These are phyloP conservation scores for Sanghuangporus sanghuang DNA, from an alignment of 1,284 basidiomycete species.

Conservation along the genomic window DNA sequence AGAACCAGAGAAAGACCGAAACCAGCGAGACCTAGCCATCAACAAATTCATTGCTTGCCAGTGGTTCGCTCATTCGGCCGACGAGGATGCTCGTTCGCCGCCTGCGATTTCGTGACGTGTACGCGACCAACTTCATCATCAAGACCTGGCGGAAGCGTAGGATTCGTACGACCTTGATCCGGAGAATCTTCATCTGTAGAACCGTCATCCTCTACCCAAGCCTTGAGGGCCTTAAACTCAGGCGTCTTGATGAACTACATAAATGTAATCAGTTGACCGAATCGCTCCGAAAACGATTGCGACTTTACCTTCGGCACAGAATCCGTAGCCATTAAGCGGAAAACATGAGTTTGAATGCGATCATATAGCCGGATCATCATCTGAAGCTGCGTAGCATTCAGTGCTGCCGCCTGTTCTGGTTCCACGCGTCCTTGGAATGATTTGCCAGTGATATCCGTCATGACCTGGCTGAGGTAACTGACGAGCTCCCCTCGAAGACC, in stretches of 20 bases:
- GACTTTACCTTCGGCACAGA: constrained; percentile 84
- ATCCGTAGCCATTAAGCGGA: constrained; percentile 96
- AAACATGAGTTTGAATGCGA: constrained; percentile 94
- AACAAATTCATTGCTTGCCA: constrained; percentile 16
- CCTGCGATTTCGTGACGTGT: constrained; percentile 79
- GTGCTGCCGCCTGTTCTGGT: constrained; percentile 67
- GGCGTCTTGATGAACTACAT: constrained; percentile 78
- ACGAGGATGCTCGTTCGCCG: constrained; percentile 53
- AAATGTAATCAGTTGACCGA: constrained; percentile 10
- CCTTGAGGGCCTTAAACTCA: constrained; percentile 68
- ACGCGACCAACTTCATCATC: constrained; percentile 66
- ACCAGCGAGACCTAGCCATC: neutral
- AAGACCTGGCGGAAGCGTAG: constrained; percentile 65
- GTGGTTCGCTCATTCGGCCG: constrained; percentile 35
- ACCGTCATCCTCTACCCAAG: constrained; percentile 69
- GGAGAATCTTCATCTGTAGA: constrained; percentile 58
- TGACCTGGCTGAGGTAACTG: constrained; percentile 86
- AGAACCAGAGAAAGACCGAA: constrained; percentile 22
- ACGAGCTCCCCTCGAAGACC: constrained; percentile 91
- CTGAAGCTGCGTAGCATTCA: constrained; percentile 93
- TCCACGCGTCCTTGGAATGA: constrained; percentile 74
- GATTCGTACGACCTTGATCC: constrained; percentile 41
- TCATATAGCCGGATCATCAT: constrained; percentile 92
- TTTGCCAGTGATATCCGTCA: constrained; percentile 71
- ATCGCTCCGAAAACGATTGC: neutral